Evolutionary conservation across 805 yeast species (phyloP), one percentile per base, ranked within the genome.

Genomic region (Phaffomyces thermotolerans): DNA sequence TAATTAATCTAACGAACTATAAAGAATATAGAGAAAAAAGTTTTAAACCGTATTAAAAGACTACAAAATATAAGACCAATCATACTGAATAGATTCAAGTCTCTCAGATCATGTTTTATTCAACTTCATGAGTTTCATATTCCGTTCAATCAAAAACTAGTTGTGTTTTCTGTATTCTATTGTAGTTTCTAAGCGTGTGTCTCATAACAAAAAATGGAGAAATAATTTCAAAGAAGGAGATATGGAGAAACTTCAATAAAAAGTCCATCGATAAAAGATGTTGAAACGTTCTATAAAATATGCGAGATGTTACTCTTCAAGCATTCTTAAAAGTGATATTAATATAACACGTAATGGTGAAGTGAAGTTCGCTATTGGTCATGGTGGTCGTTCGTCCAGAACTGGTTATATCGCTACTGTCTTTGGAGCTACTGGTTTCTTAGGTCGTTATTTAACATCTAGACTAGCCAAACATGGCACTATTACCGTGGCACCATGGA

Each of bases 321-420:
- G 39, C 6, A 44, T 54, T 9, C 40, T 72, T 40, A 68, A 67
- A 47, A 70, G 77, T 45, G 93, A 86, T 64, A 66, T 82, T 56
- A 78, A 79, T 60, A 78, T 86, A 64, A 81, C 91, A 44, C 73
- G 78, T 51, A 71, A 73, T 41, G 95, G 95, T 23, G 84, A 87
- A 58, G 82, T 88, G 36, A 72, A 79, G 52, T 62, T 83, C 36
- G 63, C 84, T n/a, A 69, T 72, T 31, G 95, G 95, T 48, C 66
- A 76, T 40, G 93, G 95, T 38, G 95, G 95, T 27, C 73, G 86
- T 46, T 82, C 91, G 5, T 84, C 95, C 25, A 75, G 95, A 68
- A 81, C 91, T 8, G 95, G 95, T 3, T 84, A 79, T 65, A 84
- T 90, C 4, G 95, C 90, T 20, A 84, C 95, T 1, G 93, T 87